Evolutionary conservation across 2,329 filamentous ascomycete species (phyloP).

Genomic region (Xylariaceae sp.): DNA sequence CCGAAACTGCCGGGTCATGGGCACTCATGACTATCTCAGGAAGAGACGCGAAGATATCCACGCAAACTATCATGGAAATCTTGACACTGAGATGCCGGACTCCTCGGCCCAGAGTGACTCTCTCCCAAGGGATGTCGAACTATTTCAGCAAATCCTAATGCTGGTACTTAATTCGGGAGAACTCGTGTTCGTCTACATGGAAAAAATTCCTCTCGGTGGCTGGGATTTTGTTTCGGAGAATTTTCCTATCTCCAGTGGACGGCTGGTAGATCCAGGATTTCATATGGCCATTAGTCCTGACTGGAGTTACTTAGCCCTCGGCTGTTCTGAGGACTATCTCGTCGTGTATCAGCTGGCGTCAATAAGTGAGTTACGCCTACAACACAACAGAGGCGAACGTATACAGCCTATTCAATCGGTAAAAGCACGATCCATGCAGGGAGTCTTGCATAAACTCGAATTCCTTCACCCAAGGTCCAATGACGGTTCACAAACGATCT

Average conservation of each 20-base stretch:
- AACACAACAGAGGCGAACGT: slow-evolving; percentile 40
- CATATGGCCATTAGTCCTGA: slow-evolving; percentile 73
- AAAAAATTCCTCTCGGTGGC: slow-evolving; percentile 38
- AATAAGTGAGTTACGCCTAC: slow-evolving; percentile 45
- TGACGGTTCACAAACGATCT: slow-evolving; percentile 66
- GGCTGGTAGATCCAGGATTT: slow-evolving; percentile 55
- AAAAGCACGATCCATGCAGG: slow-evolving; percentile 49
- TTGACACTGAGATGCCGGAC: slow-evolving; percentile 36
- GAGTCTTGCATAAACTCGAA: slow-evolving; percentile 77
- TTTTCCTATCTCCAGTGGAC: slow-evolving; percentile 52
- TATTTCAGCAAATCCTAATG: slow-evolving; percentile 74
- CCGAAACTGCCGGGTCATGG: slow-evolving; percentile 71
- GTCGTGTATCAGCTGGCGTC: slow-evolving; percentile 65
- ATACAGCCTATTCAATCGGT: slow-evolving; percentile 54
- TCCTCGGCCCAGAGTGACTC: slow-evolving; percentile 17
- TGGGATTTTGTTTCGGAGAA: slow-evolving; percentile 58
- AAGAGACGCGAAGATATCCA: slow-evolving; percentile 24
- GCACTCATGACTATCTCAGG: slow-evolving; percentile 41
- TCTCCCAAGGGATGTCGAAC: slow-evolving; percentile 13
- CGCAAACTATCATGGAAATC: slow-evolving; percentile 25
- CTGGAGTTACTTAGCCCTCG: slow-evolving; percentile 63
- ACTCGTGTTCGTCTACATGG: slow-evolving; percentile 70
- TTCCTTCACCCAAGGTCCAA: slow-evolving; percentile 69
- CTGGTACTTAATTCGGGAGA: slow-evolving; percentile 69
- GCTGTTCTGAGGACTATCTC: slow-evolving; percentile 64